These are phyloP conservation scores for Jatropha podagrica DNA, from an alignment of 441 rosid genomes.

Conservation along the genomic window DNA sequence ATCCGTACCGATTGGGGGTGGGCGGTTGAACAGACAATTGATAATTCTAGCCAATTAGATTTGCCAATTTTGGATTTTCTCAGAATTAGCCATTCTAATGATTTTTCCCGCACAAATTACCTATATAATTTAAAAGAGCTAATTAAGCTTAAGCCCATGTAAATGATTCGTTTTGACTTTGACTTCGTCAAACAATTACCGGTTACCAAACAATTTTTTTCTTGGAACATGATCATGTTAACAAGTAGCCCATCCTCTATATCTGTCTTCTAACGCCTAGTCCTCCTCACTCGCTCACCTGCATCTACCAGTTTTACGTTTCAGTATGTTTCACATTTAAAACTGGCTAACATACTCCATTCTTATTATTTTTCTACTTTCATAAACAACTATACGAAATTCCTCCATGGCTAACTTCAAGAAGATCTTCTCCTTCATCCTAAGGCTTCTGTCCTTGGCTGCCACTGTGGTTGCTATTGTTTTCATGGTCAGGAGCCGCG, in stretches of 20 bases:
- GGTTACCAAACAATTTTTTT: slow-evolving; percentile 30
- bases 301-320: not conserved
- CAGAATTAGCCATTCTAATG: no score
- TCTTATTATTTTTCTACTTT: not conserved
- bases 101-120: no score
- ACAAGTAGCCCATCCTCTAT: not conserved
- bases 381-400: no score
- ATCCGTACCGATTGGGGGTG: not conserved
- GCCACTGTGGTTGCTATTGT: slow-evolving; percentile 43
- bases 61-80: no score
- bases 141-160: not conserved
- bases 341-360: not conserved
- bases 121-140: no score
- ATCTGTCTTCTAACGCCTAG: not conserved
- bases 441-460: slow-evolving; percentile 48
- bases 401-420: slow-evolving; percentile 31
- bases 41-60: not conserved
- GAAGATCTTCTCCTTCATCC: slow-evolving; percentile 26
- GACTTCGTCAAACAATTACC: slow-evolving; percentile 4
- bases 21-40: slow-evolving; percentile 10
- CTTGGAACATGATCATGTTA: not conserved
- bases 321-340: not conserved
- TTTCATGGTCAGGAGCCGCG: slow-evolving; percentile 49
- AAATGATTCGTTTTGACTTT: not conserved
- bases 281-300: not conserved